A percentile compares a stretch with the other conserved stretches of the same genome.
These are phyloP conservation scores for Suaeda aralocaspica DNA, from an alignment of 148 eudicot genomes.

Conservation along the genomic window DNA sequence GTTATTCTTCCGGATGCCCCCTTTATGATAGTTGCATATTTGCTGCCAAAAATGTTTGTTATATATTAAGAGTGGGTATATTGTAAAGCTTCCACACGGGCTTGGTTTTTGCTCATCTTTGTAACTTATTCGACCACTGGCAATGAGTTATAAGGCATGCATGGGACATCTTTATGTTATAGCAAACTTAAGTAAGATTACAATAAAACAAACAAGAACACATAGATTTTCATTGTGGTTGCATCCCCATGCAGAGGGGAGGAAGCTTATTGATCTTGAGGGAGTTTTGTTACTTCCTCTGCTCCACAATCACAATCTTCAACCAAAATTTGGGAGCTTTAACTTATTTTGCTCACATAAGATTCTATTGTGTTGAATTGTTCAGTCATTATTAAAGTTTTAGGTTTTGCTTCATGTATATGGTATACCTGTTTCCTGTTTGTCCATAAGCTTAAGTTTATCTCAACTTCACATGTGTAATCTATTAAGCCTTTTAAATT, in stretches of 20 bases:
- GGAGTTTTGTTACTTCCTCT: no score
- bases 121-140: background rate
- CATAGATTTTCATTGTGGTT: no score
- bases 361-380: background rate
- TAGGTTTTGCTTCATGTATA: background rate
- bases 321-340: no score
- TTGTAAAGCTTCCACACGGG: no score
- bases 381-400: background rate
- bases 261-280: no score
- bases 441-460: background rate
- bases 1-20: background rate
- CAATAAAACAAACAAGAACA: no score
- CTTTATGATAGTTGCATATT: background rate
- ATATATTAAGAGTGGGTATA: no score
- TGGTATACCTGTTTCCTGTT: background rate
- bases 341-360: background rate
- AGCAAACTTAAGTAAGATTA: no score
- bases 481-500: background rate
- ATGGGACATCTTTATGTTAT: background rate
- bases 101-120: no score
- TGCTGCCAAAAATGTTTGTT: no score
- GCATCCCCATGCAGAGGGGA: no score
- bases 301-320: no score
- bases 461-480: background rate
- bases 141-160: background rate